These are phyloP conservation scores for Plasmodium relictum DNA, from an alignment of 169 alveolate genomes.

Conservation along the genomic window DNA sequence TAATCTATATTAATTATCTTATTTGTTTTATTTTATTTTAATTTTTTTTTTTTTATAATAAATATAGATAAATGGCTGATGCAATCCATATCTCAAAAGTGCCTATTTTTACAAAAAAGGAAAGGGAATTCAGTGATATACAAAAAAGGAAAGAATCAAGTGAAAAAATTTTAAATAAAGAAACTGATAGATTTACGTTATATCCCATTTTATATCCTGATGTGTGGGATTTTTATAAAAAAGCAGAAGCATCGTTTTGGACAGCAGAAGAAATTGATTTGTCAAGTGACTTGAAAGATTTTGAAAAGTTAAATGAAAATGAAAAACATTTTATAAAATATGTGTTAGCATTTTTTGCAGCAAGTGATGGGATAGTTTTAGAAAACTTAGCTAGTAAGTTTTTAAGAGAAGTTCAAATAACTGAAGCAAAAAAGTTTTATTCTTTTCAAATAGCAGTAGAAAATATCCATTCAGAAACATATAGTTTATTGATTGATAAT, in stretches of 20 bases:
- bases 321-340: constrained; percentile 96
- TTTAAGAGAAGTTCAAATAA: constrained; percentile 95
- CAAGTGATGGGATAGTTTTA: constrained; percentile 99
- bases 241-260: constrained; percentile 99
- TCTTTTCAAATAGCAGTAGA: constrained; percentile 99
- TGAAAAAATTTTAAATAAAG: constrained; percentile 73
- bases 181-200: constrained; percentile 68
- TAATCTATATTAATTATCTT: not conserved
- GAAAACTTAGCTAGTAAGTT: constrained; percentile 97
- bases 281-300: constrained; percentile 95
- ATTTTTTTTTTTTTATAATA: constrained; percentile 21
- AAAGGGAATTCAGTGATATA: constrained; percentile 70
- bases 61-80: constrained; percentile 39
- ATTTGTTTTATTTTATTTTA: not conserved
- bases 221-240: constrained; percentile 98
- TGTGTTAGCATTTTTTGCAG: constrained; percentile 98
- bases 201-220: constrained; percentile 93
- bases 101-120: constrained; percentile 47
- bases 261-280: constrained; percentile 99
- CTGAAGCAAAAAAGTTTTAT: constrained; percentile 98
- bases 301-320: constrained; percentile 92
- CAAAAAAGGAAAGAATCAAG: constrained; percentile 62
- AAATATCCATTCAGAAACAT: constrained; percentile 98
- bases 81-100: constrained; percentile 50
- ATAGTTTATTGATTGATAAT: constrained; percentile 92